phyloP scores from a whole-genome alignment of 805 yeast species.

The Candida vartiovaarae region DNA sequence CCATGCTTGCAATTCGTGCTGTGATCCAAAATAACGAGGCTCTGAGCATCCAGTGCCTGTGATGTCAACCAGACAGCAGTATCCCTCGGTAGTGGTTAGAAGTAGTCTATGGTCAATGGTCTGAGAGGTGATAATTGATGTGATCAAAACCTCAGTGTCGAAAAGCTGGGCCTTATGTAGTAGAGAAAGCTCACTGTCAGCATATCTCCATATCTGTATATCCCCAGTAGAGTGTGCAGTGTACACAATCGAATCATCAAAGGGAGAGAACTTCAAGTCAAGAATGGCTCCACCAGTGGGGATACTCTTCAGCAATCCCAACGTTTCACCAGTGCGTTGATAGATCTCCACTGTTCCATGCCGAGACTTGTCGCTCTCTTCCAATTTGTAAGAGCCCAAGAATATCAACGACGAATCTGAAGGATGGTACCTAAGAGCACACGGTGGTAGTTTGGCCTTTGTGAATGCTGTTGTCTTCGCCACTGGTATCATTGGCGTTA shows the following conservation, averaged over 20 bases:
- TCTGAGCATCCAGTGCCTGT: slow-evolving; percentile 21
- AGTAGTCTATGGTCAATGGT: slow-evolving; percentile 30
- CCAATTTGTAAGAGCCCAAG: slow-evolving; percentile 77
- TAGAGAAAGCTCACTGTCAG: slow-evolving; percentile 4
- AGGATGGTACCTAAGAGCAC: slow-evolving; percentile 63
- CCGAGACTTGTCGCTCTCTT: slow-evolving; percentile 48
- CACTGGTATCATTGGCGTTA: background rate
- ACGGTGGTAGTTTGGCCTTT: slow-evolving; percentile 67
- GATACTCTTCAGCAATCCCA: slow-evolving; percentile 16
- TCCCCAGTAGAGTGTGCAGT: slow-evolving; percentile 82
- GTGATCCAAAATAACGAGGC: slow-evolving; percentile 18
- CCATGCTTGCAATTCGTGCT: slow-evolving; percentile 84
- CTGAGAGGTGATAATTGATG: slow-evolving; percentile 58
- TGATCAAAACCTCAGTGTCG: slow-evolving; percentile 44
- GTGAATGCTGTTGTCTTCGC: slow-evolving; percentile 20
- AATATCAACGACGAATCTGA: slow-evolving; percentile 39
- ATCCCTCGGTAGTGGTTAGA: slow-evolving; percentile 67
- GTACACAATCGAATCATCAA: slow-evolving; percentile 38
- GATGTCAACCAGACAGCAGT: slow-evolving; percentile 37
- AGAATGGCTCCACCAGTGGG: slow-evolving; percentile 58
- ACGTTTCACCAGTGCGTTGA: slow-evolving; percentile 8
- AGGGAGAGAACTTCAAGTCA: slow-evolving; percentile 66
- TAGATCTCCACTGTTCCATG: slow-evolving; percentile 55
- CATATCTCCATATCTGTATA: slow-evolving; percentile 53
- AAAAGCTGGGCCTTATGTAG: slow-evolving; percentile 37